These are phyloP conservation scores for Dioscorea alata DNA, from an alignment of 106 monocot genomes.

Conservation along the genomic window DNA sequence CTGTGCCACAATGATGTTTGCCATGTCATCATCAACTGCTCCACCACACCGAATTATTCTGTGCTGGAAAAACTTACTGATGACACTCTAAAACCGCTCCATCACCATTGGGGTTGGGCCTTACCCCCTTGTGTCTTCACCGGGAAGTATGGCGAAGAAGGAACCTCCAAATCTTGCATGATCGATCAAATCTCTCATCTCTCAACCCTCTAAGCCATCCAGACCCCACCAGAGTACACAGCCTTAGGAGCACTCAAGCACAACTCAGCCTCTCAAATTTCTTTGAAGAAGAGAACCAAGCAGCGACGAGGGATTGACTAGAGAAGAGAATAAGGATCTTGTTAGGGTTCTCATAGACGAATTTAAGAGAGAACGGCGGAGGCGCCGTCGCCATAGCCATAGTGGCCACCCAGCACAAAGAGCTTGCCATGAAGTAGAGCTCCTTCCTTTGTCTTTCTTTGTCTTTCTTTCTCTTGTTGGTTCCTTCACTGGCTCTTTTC, in stretches of 20 bases:
- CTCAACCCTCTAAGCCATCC: constrained; percentile 6
- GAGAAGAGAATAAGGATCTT: no score
- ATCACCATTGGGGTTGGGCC: constrained; percentile 86
- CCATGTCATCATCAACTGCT: constrained; percentile 94
- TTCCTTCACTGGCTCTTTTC: no score
- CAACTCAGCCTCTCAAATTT: constrained; percentile 1
- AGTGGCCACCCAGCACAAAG: no score
- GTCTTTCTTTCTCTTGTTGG: no score
- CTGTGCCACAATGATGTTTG: constrained; percentile 82
- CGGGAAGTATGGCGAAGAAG: constrained; percentile 62
- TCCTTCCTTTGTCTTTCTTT: no score
- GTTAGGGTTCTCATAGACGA: no score
- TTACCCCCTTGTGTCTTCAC: constrained; percentile 52
- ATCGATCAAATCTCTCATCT: constrained; percentile 71
- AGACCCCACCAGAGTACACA: constrained; percentile 21
- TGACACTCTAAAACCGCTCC: constrained; percentile 85
- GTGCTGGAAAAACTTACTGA: constrained; percentile 91
- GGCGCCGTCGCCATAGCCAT: no score
- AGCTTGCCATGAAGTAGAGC: no score
- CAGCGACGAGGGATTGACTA: no score
- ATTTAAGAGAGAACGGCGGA: no score
- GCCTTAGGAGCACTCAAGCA: constrained; percentile 22
- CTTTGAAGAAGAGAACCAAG: no score
- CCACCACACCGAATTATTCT: constrained; percentile 94
- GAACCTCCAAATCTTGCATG: constrained; percentile 73